Evolutionary conservation across 768 basidiomycete species (phyloP).

Genomic region (Leucogyrophana mollusca): DNA sequence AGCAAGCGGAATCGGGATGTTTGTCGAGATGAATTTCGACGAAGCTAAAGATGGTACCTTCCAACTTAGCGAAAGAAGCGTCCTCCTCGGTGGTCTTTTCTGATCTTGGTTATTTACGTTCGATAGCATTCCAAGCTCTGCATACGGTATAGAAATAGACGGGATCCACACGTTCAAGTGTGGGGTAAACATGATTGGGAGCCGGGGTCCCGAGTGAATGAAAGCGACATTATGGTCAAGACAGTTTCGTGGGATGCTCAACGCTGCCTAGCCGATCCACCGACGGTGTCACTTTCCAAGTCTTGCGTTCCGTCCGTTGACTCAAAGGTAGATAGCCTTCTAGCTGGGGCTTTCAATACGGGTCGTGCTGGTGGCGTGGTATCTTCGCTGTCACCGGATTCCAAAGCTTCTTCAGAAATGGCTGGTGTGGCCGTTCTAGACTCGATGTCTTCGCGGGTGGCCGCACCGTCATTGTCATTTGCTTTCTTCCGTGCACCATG

Average conservation of each 20-base stretch:
- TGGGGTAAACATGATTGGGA: too few species aligned
- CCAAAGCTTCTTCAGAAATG: slow-evolving; percentile 11
- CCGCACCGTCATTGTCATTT: neutral
- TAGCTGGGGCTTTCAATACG: slow-evolving; percentile 11
- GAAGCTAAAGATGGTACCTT: neutral
- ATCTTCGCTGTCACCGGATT: slow-evolving; percentile 15
- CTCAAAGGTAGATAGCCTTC: slow-evolving; percentile 52
- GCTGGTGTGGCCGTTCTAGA: slow-evolving; percentile 7
- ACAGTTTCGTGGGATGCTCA: neutral
- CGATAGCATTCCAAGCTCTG: too few species aligned
- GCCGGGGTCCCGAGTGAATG: too few species aligned
- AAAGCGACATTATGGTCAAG: too few species aligned
- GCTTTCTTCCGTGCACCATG: neutral
- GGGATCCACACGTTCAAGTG: too few species aligned
- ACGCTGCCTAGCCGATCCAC: slow-evolving; percentile 34
- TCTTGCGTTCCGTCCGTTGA: slow-evolving; percentile 46
- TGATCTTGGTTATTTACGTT: too few species aligned
- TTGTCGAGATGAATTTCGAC: slow-evolving; percentile 1
- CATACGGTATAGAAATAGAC: too few species aligned
- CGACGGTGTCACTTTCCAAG: slow-evolving; percentile 41
- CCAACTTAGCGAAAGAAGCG: neutral
- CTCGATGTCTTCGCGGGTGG: neutral
- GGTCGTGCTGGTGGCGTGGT: slow-evolving; percentile 7
- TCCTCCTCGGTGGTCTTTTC: slow-evolving; percentile 6
- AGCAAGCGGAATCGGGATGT: neutral